Evolutionary conservation across 805 yeast species (phyloP).

Genomic region (Saccharomycopsis sp.): DNA sequence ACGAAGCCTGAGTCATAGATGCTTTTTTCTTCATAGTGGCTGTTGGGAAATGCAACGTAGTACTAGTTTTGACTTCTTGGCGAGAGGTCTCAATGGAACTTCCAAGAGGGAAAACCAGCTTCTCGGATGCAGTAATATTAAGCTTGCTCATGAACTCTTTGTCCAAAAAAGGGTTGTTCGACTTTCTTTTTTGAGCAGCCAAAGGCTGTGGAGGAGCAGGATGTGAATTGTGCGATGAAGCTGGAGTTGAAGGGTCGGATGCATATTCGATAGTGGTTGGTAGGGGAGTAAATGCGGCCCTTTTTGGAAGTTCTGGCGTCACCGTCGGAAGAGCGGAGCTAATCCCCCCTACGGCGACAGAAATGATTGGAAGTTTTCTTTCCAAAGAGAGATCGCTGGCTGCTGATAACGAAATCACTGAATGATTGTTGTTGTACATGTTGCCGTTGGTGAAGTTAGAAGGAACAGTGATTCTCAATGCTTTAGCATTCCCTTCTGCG

Average conservation of each 20-base stretch:
- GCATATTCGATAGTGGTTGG: neutral
- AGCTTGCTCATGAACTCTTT: neutral
- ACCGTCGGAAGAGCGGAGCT: neutral
- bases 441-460: neutral
- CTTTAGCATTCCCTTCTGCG: neutral
- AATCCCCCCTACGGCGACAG: neutral
- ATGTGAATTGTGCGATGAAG: neutral
- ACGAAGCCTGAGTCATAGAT: neutral
- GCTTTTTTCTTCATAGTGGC: neutral
- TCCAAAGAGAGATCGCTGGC: neutral
- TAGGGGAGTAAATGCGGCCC: neutral
- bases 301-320: neutral
- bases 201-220: neutral
- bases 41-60: neutral
- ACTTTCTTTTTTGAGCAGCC: constrained; percentile 2
- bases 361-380: neutral
- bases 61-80: neutral
- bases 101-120: neutral
- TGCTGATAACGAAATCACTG: neutral
- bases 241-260: neutral
- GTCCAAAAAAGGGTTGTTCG: constrained; percentile 3
- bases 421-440: neutral
- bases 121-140: neutral
- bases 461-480: neutral
- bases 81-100: neutral